These are phyloP conservation scores for Polytrichum formosum DNA, from an alignment of 225 moss, liverwort and hornwort genomes.

Conservation along the genomic window DNA sequence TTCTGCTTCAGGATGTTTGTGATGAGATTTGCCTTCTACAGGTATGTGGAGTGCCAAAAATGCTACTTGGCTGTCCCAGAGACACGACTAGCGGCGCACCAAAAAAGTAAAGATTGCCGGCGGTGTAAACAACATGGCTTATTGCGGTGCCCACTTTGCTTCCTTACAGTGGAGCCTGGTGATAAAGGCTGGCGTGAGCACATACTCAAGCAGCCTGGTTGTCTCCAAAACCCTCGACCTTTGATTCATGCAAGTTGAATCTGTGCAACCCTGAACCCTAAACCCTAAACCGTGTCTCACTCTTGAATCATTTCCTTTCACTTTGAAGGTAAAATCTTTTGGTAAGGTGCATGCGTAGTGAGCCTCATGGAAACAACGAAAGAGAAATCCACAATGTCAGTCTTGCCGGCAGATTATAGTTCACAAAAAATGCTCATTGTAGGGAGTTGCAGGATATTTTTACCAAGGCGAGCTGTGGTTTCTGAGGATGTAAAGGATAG, in stretches of 20 bases:
- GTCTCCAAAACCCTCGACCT: constrained; percentile 71
- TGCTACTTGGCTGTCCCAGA: constrained; percentile 82
- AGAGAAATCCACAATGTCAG: too few relatives aligned
- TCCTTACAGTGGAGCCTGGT: constrained; percentile 71
- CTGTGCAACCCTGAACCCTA: constrained; percentile 2
- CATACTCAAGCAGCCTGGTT: constrained; percentile 82
- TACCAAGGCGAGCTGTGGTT: too few relatives aligned
- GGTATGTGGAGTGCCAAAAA: constrained; percentile 87
- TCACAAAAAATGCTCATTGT: too few relatives aligned
- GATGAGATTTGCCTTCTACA: constrained; percentile 14
- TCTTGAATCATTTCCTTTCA: constrained; percentile 7
- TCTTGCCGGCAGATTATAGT: too few relatives aligned
- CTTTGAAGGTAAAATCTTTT: constrained; percentile 5
- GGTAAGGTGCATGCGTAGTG: too few relatives aligned
- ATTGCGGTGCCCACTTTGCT: constrained; percentile 77
- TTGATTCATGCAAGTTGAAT: constrained; percentile 50
- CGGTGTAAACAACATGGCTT: constrained; percentile 79
- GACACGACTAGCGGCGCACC: constrained; percentile 59
- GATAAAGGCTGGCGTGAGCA: constrained; percentile 90
- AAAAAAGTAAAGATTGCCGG: constrained; percentile 85
- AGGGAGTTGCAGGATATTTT: too few relatives aligned
- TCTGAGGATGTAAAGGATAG: too few relatives aligned
- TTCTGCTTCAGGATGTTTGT: too few relatives aligned
- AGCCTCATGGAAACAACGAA: too few relatives aligned
- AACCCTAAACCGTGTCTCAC: constrained; percentile 3